Evolutionary conservation across 805 yeast species (phyloP).

Genomic region (Cyberlindnera xylosilytica): DNA sequence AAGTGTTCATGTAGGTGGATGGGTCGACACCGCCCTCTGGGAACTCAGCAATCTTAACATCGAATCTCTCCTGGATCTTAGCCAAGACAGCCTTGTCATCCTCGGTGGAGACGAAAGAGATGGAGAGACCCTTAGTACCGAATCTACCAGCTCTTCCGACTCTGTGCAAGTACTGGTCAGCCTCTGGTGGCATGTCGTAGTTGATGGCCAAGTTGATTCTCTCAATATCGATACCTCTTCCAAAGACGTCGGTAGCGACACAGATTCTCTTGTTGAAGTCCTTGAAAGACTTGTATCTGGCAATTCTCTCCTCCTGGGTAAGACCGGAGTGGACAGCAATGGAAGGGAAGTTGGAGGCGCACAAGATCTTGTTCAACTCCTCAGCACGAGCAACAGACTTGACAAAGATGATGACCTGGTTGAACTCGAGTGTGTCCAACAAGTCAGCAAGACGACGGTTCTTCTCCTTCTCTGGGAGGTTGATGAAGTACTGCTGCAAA

Average conservation of each 20-base stretch:
- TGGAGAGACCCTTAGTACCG: slow-evolving; percentile 97
- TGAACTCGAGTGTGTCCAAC: slow-evolving; percentile 91
- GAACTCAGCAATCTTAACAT: slow-evolving; percentile 90
- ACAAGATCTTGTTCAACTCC: slow-evolving; percentile 82
- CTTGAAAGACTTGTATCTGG: slow-evolving; percentile 91
- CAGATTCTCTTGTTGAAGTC: slow-evolving; percentile 98
- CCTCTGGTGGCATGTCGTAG: slow-evolving; percentile 93
- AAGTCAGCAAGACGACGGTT: slow-evolving; percentile 89
- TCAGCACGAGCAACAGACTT: slow-evolving; percentile 89
- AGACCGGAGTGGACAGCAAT: slow-evolving; percentile 94
- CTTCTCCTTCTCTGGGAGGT: slow-evolving; percentile 87
- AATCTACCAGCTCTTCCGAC: slow-evolving; percentile 99
- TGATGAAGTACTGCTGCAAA: slow-evolving; percentile 92
- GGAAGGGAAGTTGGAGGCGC: slow-evolving; percentile 94
- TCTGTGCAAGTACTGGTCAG: slow-evolving; percentile 97
- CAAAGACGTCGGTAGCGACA: slow-evolving; percentile 97
- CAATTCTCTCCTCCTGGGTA: slow-evolving; percentile 97
- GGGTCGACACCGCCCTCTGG: slow-evolving; percentile 99
- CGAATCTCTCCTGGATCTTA: slow-evolving; percentile 95
- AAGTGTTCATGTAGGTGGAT: slow-evolving; percentile 95
- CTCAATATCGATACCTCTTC: slow-evolving; percentile 99
- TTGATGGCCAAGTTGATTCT: slow-evolving; percentile 97
- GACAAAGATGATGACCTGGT: slow-evolving; percentile 96
- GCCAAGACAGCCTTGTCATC: slow-evolving; percentile 88
- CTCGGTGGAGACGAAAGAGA: slow-evolving; percentile 81